Evolutionary conservation across 1,139 yeast species (phyloP).

Genomic region (Pichia sp.): DNA sequence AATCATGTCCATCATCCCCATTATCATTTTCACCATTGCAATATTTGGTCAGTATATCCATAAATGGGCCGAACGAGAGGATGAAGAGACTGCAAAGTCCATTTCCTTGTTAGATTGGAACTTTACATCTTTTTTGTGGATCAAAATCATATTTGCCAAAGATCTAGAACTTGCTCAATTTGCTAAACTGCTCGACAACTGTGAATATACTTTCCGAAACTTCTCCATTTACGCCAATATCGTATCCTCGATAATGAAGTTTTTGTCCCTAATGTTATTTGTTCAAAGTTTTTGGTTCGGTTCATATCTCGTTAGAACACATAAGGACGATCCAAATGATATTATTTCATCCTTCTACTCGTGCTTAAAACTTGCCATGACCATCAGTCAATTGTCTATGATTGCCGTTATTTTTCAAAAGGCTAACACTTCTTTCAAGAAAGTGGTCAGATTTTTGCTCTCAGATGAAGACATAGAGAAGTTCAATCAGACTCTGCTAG

Average conservation of each 20-base stretch:
- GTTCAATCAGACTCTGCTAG: constrained; percentile 11
- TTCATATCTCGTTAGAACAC: constrained; percentile 48
- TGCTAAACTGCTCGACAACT: constrained; percentile 30
- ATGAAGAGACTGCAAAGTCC: constrained; percentile 45
- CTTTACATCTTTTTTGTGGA: constrained; percentile 48
- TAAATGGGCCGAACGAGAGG: constrained; percentile 48
- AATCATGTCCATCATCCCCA: constrained; percentile 63
- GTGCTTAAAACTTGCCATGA: constrained; percentile 62
- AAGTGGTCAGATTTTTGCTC: constrained; percentile 29
- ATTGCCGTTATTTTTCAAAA: constrained; percentile 52
- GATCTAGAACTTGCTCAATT: constrained; percentile 43
- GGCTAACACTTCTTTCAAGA: constrained; percentile 53
- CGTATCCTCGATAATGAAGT: constrained; percentile 52
- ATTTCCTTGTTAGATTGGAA: constrained; percentile 68
- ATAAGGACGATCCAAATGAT: constrained; percentile 46
- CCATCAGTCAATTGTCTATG: constrained; percentile 44
- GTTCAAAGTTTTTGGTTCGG: constrained; percentile 95
- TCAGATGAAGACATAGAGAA: constrained; percentile 12
- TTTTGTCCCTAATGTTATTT: constrained; percentile 63
- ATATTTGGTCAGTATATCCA: constrained; percentile 47
- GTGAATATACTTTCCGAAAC: constrained; percentile 42
- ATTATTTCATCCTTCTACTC: constrained; percentile 81
- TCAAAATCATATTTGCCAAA: constrained; percentile 58
- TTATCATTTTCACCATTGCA: constrained; percentile 46
- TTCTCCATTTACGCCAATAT: constrained; percentile 44